Conservation (phyloP, 2,329 filamentous ascomycete genomes). For the Juglanconis oblonga region DNA sequence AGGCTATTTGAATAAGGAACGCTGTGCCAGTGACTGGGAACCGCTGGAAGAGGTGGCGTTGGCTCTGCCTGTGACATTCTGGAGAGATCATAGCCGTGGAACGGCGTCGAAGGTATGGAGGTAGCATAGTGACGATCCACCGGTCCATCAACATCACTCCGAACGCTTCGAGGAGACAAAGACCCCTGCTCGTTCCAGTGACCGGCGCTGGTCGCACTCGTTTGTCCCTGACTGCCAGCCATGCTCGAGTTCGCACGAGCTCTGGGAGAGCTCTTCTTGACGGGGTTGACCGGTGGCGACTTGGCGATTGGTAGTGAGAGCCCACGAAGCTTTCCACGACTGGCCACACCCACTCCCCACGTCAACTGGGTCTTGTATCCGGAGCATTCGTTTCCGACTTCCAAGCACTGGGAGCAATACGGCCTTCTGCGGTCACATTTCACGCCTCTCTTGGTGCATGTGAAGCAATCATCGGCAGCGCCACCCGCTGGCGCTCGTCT, state of each 20-base stretch:
- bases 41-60: constrained; percentile 33
- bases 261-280: constrained; percentile 46
- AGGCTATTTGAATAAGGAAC: constrained; percentile 45
- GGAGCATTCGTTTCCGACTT: constrained; percentile 87
- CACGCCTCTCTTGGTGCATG: constrained; percentile 77
- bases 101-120: constrained; percentile 41
- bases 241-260: constrained; percentile 42
- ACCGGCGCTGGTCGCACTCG: constrained; percentile 29
- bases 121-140: constrained; percentile 34
- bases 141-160: constrained; percentile 34
- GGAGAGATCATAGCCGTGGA: constrained; percentile 45
- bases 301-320: constrained; percentile 72
- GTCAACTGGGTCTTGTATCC: constrained; percentile 97
- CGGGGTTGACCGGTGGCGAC: constrained; percentile 49
- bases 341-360: constrained; percentile 94
- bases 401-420: constrained; percentile 92
- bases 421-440: constrained; percentile 90
- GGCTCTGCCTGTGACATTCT: constrained; percentile 48
- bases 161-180: constrained; percentile 29
- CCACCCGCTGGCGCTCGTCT: constrained; percentile 85
- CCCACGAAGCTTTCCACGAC: constrained; percentile 88
- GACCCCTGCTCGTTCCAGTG: constrained; percentile 40
- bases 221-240: constrained; percentile 6
- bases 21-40: constrained; percentile 42
- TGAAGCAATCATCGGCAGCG: constrained; percentile 92